These are phyloP conservation scores for Chalara sp. DNA, from an alignment of 2,329 filamentous ascomycete species.

Conservation along the genomic window DNA sequence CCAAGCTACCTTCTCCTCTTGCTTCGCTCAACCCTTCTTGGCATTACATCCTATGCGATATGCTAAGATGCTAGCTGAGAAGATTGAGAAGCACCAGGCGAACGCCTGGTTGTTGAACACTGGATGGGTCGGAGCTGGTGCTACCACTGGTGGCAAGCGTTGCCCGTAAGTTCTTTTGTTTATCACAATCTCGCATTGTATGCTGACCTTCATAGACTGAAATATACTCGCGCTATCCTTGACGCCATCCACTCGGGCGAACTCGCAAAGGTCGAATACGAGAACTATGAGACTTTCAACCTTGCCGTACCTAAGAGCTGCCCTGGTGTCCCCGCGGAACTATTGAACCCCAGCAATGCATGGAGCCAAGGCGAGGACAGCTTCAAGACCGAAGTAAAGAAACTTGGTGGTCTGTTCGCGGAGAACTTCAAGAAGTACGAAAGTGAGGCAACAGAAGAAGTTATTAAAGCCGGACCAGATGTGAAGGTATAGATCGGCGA, in stretches of 20 bases:
- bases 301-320: slow-evolving; percentile 90
- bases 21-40: slow-evolving; percentile 98
- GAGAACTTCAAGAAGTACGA: slow-evolving; percentile 98
- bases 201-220: slow-evolving; percentile 44
- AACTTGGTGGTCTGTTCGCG: slow-evolving; percentile 82
- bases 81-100: slow-evolving; percentile 91
- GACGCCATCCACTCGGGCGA: slow-evolving; percentile 97
- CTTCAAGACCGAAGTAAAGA: slow-evolving; percentile 83
- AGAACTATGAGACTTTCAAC: slow-evolving; percentile 96
- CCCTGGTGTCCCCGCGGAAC: slow-evolving; percentile 79
- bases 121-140: slow-evolving; percentile 90
- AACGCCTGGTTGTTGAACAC: slow-evolving; percentile 99
- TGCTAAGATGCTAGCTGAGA: slow-evolving; percentile 95
- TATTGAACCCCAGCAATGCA: slow-evolving; percentile 89
- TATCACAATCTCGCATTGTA: not conserved
- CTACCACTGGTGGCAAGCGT: slow-evolving; percentile 86
- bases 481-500: slow-evolving; percentile 10
- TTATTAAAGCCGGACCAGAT: slow-evolving; percentile 58
- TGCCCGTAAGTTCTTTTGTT: slow-evolving; percentile 53
- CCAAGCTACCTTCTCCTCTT: slow-evolving; percentile 97
- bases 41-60: slow-evolving; percentile 99
- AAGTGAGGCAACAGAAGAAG: slow-evolving; percentile 73
- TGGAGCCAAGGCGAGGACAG: slow-evolving; percentile 79
- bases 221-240: slow-evolving; percentile 97
- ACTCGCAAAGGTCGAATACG: slow-evolving; percentile 87